A percentile compares a stretch with the other conserved stretches of the same genome.
Conservation (phyloP, 2,329 filamentous ascomycete species). For the Neofusicoccum sp. region DNA sequence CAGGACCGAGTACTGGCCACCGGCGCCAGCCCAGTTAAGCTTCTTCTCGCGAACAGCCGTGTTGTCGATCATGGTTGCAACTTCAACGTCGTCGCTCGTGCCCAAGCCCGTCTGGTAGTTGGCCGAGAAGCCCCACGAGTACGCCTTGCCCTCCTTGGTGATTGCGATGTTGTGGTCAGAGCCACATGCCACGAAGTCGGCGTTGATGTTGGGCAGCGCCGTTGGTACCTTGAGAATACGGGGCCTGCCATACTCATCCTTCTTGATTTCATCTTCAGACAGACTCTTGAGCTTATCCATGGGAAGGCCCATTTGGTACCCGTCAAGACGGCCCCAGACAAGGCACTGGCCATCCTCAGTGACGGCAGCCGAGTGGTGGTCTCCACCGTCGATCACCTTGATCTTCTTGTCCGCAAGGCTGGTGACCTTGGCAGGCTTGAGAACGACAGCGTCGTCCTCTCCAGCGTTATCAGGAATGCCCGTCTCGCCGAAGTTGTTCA, state of each 20-base stretch:
- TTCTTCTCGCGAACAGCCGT: conserved; percentile 75
- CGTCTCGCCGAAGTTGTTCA: conserved; percentile 86
- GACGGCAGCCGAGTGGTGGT: conserved; percentile 71
- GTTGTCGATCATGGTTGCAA: conserved; percentile 81
- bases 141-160: conserved; percentile 68
- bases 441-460: conserved; percentile 70
- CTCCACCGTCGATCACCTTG: conserved; percentile 68
- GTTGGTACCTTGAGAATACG: conserved; percentile 72
- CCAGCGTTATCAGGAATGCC: conserved; percentile 66
- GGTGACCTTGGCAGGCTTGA: conserved; percentile 65
- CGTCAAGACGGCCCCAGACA: conserved; percentile 64
- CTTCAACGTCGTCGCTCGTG: conserved; percentile 75
- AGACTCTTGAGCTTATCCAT: conserved; percentile 49
- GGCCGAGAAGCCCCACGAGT: conserved; percentile 78
- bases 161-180: conserved; percentile 76
- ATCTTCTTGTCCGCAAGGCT: conserved; percentile 67
- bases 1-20: conserved; percentile 80
- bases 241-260: conserved; percentile 66
- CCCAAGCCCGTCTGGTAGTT: conserved; percentile 82
- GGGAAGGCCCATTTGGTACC: conserved; percentile 55
- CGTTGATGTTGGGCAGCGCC: conserved; percentile 56
- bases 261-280: conserved; percentile 61
- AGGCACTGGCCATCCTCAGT: conserved; percentile 58
- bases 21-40: conserved; percentile 78
- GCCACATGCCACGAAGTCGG: conserved; percentile 62